Percentiles rank a stretch among this genome's conserved stretches.
Conservation (phyloP, 352 stramenopile species). For the Pythium grandisporangium region DNA sequence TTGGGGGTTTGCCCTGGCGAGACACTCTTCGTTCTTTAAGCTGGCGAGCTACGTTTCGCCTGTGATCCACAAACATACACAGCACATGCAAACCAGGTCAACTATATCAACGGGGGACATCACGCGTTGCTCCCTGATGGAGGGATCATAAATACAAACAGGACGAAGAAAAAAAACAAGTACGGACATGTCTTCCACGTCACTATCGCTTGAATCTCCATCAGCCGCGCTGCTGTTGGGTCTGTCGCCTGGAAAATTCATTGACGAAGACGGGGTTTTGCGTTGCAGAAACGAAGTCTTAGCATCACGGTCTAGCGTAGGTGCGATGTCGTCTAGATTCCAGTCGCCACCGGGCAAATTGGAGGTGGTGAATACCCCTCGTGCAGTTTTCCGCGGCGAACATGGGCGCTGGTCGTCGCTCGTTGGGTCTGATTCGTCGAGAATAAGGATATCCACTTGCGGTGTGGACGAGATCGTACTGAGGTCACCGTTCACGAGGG, state of each 20-base stretch:
- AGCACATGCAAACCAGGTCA: too few species aligned
- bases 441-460: conserved; percentile 45
- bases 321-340: conserved; percentile 51
- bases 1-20: too few species aligned
- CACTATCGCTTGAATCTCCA: too few species aligned
- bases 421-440: conserved; percentile 16
- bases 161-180: too few species aligned
- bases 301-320: conserved; percentile 34
- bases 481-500: not conserved
- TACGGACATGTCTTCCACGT: conserved; percentile 51
- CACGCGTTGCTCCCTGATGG: too few species aligned
- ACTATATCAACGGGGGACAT: too few species aligned
- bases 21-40: conserved; percentile 14
- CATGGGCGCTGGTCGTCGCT: conserved; percentile 29
- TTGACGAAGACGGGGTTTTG: too few species aligned
- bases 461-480: conserved; percentile 11
- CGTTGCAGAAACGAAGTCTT: conserved; percentile 19
- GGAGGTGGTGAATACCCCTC: conserved; percentile 30
- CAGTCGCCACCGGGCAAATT: conserved; percentile 23
- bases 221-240: too few species aligned
- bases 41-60: conserved; percentile 6
- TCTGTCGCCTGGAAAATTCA: too few species aligned
- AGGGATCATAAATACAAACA: too few species aligned
- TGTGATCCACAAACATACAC: conserved; percentile 5
- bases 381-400: conserved; percentile 38